Evolutionary conservation across 2,329 filamentous ascomycete genomes (phyloP).

Genomic region (Fusarium sororula): DNA sequence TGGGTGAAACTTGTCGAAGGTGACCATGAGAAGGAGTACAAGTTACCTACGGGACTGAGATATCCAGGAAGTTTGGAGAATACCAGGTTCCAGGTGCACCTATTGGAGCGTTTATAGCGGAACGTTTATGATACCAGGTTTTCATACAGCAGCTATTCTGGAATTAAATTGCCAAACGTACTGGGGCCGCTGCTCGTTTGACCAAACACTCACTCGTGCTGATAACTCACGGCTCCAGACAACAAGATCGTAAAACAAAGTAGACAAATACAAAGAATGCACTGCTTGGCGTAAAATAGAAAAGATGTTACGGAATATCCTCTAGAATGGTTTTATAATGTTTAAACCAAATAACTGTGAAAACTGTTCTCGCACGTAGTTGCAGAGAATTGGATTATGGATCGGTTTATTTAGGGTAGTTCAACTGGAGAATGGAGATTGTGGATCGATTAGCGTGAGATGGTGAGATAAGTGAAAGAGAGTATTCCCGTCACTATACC

Average conservation of each 20-base stretch:
- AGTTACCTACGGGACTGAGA: background rate
- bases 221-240: no score
- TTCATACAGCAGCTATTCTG: no score
- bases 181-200: no score
- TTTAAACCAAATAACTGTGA: no score
- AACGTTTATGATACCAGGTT: background rate
- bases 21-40: constrained; percentile 11
- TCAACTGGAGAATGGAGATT: rapidly evolving
- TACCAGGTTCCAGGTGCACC: background rate
- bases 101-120: background rate
- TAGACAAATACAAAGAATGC: no score
- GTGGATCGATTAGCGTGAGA: no score
- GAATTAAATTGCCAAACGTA: background rate
- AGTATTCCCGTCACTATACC: background rate
- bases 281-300: no score
- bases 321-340: no score
- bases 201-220: no score
- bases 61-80: constrained; percentile 13
- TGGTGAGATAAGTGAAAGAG: no score
- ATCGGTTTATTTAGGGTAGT: background rate
- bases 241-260: no score
- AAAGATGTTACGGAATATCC: no score
- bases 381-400: rapidly evolving
- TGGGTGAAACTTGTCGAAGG: background rate
- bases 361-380: background rate